Evolutionary conservation across 129 eudicot species (phyloP), one percentile per base, ranked within the genome.

Genomic region (Ambrosia trifida): DNA sequence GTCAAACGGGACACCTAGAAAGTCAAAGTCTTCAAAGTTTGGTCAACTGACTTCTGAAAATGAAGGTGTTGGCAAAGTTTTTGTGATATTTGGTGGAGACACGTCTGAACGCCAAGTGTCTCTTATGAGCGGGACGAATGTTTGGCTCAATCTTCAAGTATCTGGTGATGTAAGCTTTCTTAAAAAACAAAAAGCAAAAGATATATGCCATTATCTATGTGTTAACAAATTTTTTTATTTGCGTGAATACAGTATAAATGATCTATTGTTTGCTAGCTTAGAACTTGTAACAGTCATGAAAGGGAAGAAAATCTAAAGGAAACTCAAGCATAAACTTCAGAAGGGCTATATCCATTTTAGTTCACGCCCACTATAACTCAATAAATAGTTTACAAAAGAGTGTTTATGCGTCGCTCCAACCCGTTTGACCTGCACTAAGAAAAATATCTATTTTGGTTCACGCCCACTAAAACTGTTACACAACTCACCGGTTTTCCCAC

Each of bases 61-160:
- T 32, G 74, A 76, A 58, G 60, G 65, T 70, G 62, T 18, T 70
- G 78, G 58, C 18, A 91, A 91, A 75, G 94, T 86, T 56, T 91
- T 80, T 79, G 94, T 91, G 33, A 82, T 91, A 69, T 91, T 91
- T 79, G 97, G 97, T 36, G 96, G 97, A 52, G 93, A 86, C 82
- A 86, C 97, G 30, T 91, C 97, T 16, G 97, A 91, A 68, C 88
- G 97, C 47, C 97, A 91, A 81, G 97, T 91, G 64, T 91, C 97
- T 53, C 96, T 91, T 45, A 91, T 91, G 97, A 91, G 97, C 66
- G 97, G 97, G 68, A 91, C 97, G 24, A 91, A 91, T 72, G 96
- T 91, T 70, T 91, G 96, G 97, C 88, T 91, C 71, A 91, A 91
- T 78, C 83, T 91, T 71, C 91, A 81, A 77, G 88, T 87, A 52